These are phyloP conservation scores for Citrullus amarus DNA, from an alignment of 306 rosid genomes.

Conservation along the genomic window DNA sequence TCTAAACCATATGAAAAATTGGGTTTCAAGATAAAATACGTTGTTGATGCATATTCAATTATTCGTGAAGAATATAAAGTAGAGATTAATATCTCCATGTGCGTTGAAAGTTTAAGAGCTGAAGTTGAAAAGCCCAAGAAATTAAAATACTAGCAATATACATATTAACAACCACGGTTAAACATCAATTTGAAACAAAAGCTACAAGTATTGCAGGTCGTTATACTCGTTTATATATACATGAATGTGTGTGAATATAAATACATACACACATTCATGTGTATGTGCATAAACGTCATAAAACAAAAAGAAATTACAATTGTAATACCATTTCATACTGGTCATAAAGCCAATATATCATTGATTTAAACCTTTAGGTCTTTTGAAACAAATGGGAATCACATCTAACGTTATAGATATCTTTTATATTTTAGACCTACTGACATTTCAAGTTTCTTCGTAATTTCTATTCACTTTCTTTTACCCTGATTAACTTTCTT, in stretches of 20 bases:
- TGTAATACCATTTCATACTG: not conserved
- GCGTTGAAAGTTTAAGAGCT: not conserved
- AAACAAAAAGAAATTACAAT: not conserved
- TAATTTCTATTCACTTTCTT: not conserved
- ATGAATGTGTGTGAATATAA: no score
- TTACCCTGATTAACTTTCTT: not conserved
- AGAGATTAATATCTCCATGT: not conserved
- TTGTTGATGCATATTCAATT: not conserved
- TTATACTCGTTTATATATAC: not conserved
- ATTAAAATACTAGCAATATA: not conserved
- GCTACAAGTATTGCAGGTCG: not conserved
- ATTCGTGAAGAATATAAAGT: not conserved
- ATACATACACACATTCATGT: not conserved
- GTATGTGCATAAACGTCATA: not conserved
- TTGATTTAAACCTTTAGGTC: not conserved
- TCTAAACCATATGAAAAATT: not conserved
- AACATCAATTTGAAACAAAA: not conserved
- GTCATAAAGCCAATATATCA: not conserved
- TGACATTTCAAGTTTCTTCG: not conserved
- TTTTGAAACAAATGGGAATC: not conserved
- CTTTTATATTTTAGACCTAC: not conserved
- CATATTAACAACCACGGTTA: not conserved
- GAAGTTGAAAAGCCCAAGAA: not conserved
- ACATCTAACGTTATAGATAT: not conserved
- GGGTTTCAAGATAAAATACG: not conserved